Evolutionary conservation across 1,139 yeast species (phyloP), one percentile per base, ranked within the genome.

Genomic region (Wickerhamiella pararugosa): DNA sequence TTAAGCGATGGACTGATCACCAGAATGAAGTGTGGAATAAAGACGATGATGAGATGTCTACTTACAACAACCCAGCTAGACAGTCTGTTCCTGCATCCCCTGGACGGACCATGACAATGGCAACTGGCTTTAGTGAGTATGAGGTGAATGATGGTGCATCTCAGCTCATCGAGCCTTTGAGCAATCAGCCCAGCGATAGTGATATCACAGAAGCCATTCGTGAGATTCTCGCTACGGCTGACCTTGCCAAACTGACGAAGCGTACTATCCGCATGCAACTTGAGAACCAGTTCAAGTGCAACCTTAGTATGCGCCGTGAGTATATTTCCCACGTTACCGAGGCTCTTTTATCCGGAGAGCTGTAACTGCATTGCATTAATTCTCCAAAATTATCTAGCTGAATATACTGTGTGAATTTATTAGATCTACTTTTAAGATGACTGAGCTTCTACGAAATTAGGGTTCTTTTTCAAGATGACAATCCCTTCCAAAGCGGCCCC

Each of bases 401-500:
- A 7, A n/a, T 5, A 27, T 34, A 9, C 25, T n/a, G 6, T 26
- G 15, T 25, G 6, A 9, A 32, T n/a, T n/a, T 32, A 29, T 15
- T 34, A 9, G 32, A 31, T 34, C 25, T 11, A 21, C 8, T 15
- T 7, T 43, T 29, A 29, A 26, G 34, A 66, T 50, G 58, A 60
- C 56, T 75, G 80, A 34, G 71, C 76, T 48, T 80, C 26, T 21
- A 15, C 93, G 74, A 71, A 77, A 50, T 86, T 94, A 10, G 93
- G 93, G 56, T 86, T 84, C 69, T 90, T 87, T 67, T 73, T 82
- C 61, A 92, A 71, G 50, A 92, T 84, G 40, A 90, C 97, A 49
- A 90, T 73, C 40, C 98, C 98, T 60, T 92, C 98, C 52, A 92
- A 69, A 32, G 87, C 75, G 49, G 76, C 75, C 29, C 47, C 42